A percentile compares a stretch with the other conserved stretches of the same genome.
These are phyloP conservation scores for Funneliformis geosporum DNA, from an alignment of 192 early-diverging fungal genomes.

Conservation along the genomic window DNA sequence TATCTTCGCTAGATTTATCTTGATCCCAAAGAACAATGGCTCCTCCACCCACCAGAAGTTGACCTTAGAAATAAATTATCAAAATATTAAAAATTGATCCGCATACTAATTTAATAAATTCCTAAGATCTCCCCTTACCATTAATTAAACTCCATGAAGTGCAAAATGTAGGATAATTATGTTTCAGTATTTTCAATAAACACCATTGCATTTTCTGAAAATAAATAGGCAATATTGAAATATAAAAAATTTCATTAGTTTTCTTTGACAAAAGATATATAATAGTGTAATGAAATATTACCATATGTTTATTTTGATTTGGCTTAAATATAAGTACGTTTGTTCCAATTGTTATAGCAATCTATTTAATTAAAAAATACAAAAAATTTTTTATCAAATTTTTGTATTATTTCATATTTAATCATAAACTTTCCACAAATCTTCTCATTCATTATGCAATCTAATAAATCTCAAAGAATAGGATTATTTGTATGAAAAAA, in stretches of 20 bases:
- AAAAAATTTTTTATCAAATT: slow-evolving; percentile 29
- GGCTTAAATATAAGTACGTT: slow-evolving; percentile 30
- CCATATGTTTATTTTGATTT: neutral
- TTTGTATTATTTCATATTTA: too few species aligned
- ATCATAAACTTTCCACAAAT: too few species aligned
- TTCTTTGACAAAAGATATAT: neutral
- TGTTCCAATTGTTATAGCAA: slow-evolving; percentile 28
- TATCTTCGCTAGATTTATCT: neutral
- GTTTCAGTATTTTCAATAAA: slow-evolving; percentile 16
- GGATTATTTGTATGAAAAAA: too few species aligned
- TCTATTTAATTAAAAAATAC: slow-evolving; percentile 25
- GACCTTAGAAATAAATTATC: slow-evolving; percentile 28
- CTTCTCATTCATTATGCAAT: too few species aligned
- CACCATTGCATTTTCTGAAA: slow-evolving; percentile 5
- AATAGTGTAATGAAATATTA: too few species aligned
- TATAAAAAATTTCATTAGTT: too few species aligned
- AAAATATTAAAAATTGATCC: neutral
- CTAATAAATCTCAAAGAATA: too few species aligned
- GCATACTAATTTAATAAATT: neutral
- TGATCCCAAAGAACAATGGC: slow-evolving; percentile 41
- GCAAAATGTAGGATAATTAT: slow-evolving; percentile 27
- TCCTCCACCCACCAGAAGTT: slow-evolving; percentile 42
- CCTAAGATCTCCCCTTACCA: neutral
- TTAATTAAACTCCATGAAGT: slow-evolving; percentile 21
- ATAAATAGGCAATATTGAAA: neutral